Evolutionary conservation across 805 yeast species (phyloP).

Genomic region (Danielia reshetovae): DNA sequence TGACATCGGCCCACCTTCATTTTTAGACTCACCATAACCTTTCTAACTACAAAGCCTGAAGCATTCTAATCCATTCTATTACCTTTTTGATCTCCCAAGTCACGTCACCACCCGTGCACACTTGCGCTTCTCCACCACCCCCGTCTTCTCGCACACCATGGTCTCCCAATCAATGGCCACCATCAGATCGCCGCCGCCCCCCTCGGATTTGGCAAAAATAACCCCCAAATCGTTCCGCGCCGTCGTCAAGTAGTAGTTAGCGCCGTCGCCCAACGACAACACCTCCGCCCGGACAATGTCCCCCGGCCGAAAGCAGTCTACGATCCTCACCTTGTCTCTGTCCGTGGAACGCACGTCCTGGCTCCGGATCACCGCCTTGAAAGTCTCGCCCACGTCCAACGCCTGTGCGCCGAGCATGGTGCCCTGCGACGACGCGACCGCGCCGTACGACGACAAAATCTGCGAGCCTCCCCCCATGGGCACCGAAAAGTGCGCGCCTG

Average conservation of each 20-base stretch:
- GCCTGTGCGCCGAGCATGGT: constrained; percentile 36
- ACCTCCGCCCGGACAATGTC: constrained; percentile 85
- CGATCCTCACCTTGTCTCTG: constrained; percentile 77
- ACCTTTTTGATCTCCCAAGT: too few relatives aligned
- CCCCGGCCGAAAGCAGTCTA: constrained; percentile 83
- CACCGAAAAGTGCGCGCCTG: constrained; percentile 32
- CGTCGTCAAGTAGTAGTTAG: constrained; percentile 83
- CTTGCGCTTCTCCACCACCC: constrained; percentile 73
- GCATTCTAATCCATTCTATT: too few relatives aligned
- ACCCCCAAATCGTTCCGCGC: constrained; percentile 93
- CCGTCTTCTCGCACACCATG: constrained; percentile 77
- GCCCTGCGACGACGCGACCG: constrained; percentile 41
- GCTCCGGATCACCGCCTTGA: constrained; percentile 78
- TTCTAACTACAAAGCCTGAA: too few relatives aligned
- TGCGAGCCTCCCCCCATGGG: constrained; percentile 56
- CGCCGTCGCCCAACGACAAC: constrained; percentile 89
- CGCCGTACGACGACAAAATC: constrained; percentile 28
- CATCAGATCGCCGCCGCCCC: constrained; percentile 69
- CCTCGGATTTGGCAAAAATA: constrained; percentile 73
- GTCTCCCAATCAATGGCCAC: constrained; percentile 94
- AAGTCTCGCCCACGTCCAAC: constrained; percentile 79
- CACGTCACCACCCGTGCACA: constrained; percentile 97
- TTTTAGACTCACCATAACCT: too few relatives aligned
- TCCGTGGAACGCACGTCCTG: constrained; percentile 92
- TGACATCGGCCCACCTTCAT: too few relatives aligned